Percentiles rank a stretch among this genome's conserved stretches.
Evolutionary conservation across 805 yeast species (phyloP).

Genomic region (Henningerozyma blattae): DNA sequence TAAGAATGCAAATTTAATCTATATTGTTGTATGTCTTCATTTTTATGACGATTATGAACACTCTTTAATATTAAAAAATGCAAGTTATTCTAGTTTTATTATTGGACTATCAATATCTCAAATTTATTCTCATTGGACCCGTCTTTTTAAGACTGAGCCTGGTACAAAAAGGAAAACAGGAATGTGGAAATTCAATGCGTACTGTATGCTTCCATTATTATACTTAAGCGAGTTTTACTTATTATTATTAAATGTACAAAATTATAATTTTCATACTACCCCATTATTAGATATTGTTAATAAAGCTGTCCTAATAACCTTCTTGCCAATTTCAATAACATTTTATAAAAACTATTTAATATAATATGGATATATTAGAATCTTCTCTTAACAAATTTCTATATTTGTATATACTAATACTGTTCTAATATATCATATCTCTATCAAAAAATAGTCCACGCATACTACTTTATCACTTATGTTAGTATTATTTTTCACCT

Average conservation of each 20-base stretch:
- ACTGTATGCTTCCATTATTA: slow-evolving; percentile 13
- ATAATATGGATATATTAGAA: background rate
- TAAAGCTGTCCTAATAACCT: slow-evolving; percentile 14
- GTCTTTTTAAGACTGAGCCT: slow-evolving; percentile 13
- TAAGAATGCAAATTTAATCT: slow-evolving; percentile 19
- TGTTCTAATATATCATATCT: no score
- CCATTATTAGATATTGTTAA: slow-evolving; percentile 15
- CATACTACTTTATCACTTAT: no score
- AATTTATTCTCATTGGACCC: slow-evolving; percentile 18
- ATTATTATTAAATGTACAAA: slow-evolving; percentile 17
- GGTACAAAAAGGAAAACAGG: slow-evolving; percentile 4
- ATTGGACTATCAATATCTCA: slow-evolving; percentile 16
- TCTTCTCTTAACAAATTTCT: background rate
- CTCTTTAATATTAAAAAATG: slow-evolving; percentile 19
- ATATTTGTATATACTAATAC: background rate
- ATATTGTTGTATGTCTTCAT: slow-evolving; percentile 18
- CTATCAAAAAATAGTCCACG: no score
- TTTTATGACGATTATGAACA: slow-evolving; percentile 24
- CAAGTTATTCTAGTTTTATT: slow-evolving; percentile 21
- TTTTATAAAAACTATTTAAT: slow-evolving; percentile 11
- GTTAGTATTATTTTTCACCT: background rate
- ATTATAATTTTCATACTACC: slow-evolving; percentile 15
- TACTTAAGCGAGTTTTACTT: slow-evolving; percentile 22
- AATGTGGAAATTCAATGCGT: slow-evolving; percentile 13
- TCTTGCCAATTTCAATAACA: slow-evolving; percentile 18